Conservation (phyloP, 768 basidiomycete species). For the Pholiota microspora region DNA sequence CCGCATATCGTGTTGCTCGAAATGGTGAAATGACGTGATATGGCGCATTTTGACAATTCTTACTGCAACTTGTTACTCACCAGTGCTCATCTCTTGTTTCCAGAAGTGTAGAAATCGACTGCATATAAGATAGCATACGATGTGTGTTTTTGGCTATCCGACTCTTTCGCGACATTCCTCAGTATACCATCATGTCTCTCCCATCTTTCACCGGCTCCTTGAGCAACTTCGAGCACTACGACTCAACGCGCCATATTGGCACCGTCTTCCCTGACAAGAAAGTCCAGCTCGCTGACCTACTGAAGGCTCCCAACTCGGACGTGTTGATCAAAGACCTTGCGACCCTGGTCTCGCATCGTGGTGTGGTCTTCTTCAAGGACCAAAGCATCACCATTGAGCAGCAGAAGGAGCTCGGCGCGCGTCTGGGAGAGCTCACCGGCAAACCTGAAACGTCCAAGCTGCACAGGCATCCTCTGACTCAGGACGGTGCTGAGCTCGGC, state of each 20-base stretch:
- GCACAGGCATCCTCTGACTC: constrained; percentile 57
- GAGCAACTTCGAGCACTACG: constrained; percentile 30
- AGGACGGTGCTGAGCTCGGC: constrained; percentile 46
- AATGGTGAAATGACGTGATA: not conserved
- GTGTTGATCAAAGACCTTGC: constrained; percentile 54
- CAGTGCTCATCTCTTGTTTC: not conserved
- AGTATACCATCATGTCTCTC: constrained; percentile 6
- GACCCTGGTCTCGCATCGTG: constrained; percentile 49
- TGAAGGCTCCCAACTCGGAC: constrained; percentile 44
- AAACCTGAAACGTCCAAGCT: constrained; percentile 46
- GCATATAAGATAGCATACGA: not conserved
- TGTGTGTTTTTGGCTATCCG: not conserved
- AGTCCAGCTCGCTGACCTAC: constrained; percentile 45
- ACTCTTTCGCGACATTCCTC: constrained; percentile 8
- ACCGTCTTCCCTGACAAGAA: constrained; percentile 44
- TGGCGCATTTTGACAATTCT: not conserved
- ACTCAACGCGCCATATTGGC: constrained; percentile 56
- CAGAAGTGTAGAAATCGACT: not conserved
- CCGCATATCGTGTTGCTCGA: not conserved
- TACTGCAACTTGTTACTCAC: not conserved
- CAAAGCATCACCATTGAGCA: constrained; percentile 50
- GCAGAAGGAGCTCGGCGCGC: constrained; percentile 48
- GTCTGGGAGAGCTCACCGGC: constrained; percentile 47
- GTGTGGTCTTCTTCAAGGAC: constrained; percentile 63
- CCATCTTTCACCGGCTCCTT: constrained; percentile 33